Conservation (phyloP, 371 early-diverging fungal genomes). For the Mortierella sp. region DNA sequence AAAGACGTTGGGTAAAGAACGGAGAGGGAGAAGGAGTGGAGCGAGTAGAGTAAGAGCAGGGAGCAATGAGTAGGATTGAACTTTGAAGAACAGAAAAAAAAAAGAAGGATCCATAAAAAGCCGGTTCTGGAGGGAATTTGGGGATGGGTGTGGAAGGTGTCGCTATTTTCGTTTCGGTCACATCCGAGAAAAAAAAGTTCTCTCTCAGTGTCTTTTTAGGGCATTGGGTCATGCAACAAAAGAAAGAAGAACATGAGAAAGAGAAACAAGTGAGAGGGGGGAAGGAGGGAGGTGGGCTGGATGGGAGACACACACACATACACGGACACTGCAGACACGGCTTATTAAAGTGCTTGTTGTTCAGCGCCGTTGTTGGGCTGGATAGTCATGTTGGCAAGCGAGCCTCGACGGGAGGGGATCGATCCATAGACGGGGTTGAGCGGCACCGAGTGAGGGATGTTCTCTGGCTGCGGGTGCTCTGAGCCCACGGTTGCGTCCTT, state of each 20-base stretch:
- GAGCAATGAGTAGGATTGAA: no score
- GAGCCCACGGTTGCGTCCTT: slow-evolving; percentile 87
- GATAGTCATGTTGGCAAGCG: slow-evolving; percentile 41
- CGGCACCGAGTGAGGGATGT: slow-evolving; percentile 91
- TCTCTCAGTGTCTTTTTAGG: neutral
- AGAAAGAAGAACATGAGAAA: neutral
- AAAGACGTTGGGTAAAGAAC: slow-evolving; percentile 6
- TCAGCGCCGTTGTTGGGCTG: slow-evolving; percentile 39
- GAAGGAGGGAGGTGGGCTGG: neutral
- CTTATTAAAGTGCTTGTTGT: slow-evolving; percentile 36
- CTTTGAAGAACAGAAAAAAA: no score
- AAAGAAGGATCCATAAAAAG: neutral
- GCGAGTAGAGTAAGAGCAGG: neutral
- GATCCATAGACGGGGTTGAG: slow-evolving; percentile 56
- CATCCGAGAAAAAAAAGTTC: neutral
- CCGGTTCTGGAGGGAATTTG: neutral
- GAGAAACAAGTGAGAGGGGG: neutral
- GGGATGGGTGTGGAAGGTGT: neutral
- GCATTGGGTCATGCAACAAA: neutral
- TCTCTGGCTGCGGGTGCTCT: slow-evolving; percentile 93
- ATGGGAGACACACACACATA: neutral
- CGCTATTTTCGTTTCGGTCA: slow-evolving; percentile 8
- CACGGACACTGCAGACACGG: no score
- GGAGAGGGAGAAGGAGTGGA: neutral
- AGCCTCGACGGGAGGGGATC: slow-evolving; percentile 49